phyloP scores from a whole-genome alignment of 2,329 filamentous ascomycete species.

The Magnaporthiopsis incrustans region DNA sequence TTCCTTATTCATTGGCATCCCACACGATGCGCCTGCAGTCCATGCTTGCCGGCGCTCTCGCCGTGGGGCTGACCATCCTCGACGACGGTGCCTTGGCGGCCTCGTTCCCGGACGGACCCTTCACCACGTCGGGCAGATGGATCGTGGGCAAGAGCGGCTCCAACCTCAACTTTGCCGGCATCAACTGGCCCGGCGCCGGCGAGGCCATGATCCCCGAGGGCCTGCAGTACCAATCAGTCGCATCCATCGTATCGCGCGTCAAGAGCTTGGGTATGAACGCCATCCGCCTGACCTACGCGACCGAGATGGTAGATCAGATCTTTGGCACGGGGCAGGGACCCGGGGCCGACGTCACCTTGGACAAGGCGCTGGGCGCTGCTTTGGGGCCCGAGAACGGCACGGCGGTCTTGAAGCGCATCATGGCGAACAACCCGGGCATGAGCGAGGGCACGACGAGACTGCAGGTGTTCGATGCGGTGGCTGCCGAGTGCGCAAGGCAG shows the following conservation, averaged over 20 bases:
- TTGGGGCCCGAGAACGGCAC: constrained; percentile 40
- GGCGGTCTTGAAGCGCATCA: constrained; percentile 33
- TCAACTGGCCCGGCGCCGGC: constrained; percentile 45
- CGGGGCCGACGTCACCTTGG: constrained; percentile 28
- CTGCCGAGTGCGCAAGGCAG: constrained; percentile 39
- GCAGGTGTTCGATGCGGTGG: constrained; percentile 46
- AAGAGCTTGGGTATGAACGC: constrained; percentile 46
- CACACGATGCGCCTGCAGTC: background rate
- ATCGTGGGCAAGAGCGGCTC: constrained; percentile 22
- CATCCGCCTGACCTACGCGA: constrained; percentile 46
- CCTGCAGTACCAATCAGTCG: constrained; percentile 43
- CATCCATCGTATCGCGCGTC: constrained; percentile 38
- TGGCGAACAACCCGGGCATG: constrained; percentile 42
- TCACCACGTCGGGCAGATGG: constrained; percentile 13
- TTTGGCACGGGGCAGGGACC: constrained; percentile 28
- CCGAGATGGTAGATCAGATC: constrained; percentile 46
- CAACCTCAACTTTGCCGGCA: constrained; percentile 34
- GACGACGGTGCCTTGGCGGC: background rate
- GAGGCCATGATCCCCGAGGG: constrained; percentile 51
- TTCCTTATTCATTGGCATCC: no score
- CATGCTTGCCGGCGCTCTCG: background rate
- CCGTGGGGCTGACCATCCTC: background rate
- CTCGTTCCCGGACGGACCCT: constrained; percentile 12
- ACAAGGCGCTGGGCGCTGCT: constrained; percentile 27
- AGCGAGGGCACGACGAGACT: constrained; percentile 37